Base-by-base conservation (phyloP, 495 filamentous ascomycete species). In the Hypoxylon intermedium region DNA sequence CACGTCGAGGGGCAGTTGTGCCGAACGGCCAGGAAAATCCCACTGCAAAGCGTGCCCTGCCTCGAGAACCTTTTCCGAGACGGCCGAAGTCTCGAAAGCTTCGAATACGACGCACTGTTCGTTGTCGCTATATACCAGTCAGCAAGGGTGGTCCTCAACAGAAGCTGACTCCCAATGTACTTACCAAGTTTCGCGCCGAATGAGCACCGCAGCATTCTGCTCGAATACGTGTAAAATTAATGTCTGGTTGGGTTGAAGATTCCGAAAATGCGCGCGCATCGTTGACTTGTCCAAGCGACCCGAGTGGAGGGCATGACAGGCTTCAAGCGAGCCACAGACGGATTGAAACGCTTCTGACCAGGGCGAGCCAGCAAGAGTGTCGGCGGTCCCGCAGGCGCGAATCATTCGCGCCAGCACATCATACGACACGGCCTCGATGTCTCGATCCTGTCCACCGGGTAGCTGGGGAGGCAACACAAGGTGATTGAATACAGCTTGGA, bases 161-260 rank as follows among this genome's bases (percentile, higher is more conserved):
- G 16, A 34, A 30, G 6, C 5, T 5, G 6, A 33, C 41, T 30
- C 19, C 11, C 0, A 5, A 18, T 43, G 15, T 49, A 77, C 81
- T 75, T 60, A 82, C 80, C 45, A 11, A 2, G 24, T 28, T 9
- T 73, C 65, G 5, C 70, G 67, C 33, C 77, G 75, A 23, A 87
- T 70, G 4, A 86, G 59, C 9, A 86, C 47, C 9, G 74, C 82
- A 2, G 84, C 81, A 75, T 87, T 87, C 57, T 87, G 84, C 40
- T 77, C 73, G 3, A 65, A 54, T 16, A 87, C 61, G 65, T 83
- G 67, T 5, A 85, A 37, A 12, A 83, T 75, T 12, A 86, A 58
- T 12, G 70, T 54, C 37, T 66, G 53, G 12, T 67, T 48, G 1
- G 53, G 48, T 11, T 74, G 42, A 3, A 83, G 62, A 0, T 54